Conservation (phyloP, 192 early-diverging fungal genomes). For the Paraglomus occultum region DNA sequence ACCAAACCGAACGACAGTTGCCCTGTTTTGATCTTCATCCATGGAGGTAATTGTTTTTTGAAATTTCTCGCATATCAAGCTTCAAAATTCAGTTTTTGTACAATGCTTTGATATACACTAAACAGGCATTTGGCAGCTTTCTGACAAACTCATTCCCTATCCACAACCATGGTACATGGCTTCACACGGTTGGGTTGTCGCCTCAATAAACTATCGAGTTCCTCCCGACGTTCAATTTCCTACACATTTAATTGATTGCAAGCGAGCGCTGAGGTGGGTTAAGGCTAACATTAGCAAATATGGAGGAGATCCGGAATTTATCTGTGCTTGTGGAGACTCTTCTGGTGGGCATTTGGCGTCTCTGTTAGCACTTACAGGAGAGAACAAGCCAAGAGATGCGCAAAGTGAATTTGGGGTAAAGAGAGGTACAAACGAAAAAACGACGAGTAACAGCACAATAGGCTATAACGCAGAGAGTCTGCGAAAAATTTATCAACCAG, state of each 20-base stretch:
- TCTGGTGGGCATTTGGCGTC: constrained; percentile 61
- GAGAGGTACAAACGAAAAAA: no score
- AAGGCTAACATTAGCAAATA: constrained; percentile 54
- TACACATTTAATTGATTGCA: constrained; percentile 63
- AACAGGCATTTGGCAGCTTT: constrained; percentile 63
- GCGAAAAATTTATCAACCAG: constrained; percentile 53
- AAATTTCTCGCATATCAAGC: no score
- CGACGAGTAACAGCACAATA: no score
- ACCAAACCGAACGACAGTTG: constrained; percentile 31
- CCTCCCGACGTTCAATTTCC: constrained; percentile 47
- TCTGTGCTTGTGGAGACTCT: constrained; percentile 50
- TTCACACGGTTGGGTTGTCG: constrained; percentile 54
- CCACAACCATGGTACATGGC: constrained; percentile 42
- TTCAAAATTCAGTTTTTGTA: no score
- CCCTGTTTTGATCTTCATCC: constrained; percentile 35
- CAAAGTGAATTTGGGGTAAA: no score
- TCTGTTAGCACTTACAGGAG: constrained; percentile 50
- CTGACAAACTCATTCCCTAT: constrained; percentile 57
- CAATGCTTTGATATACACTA: constrained; percentile 60
- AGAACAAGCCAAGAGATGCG: no score
- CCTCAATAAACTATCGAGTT: constrained; percentile 59
- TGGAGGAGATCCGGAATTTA: constrained; percentile 64
- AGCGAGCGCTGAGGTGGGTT: constrained; percentile 67
- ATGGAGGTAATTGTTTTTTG: not conserved
- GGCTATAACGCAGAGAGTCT: no score